Conservation (phyloP, 2,329 filamentous ascomycete species). For the Lasiodiplodia theobromae region DNA sequence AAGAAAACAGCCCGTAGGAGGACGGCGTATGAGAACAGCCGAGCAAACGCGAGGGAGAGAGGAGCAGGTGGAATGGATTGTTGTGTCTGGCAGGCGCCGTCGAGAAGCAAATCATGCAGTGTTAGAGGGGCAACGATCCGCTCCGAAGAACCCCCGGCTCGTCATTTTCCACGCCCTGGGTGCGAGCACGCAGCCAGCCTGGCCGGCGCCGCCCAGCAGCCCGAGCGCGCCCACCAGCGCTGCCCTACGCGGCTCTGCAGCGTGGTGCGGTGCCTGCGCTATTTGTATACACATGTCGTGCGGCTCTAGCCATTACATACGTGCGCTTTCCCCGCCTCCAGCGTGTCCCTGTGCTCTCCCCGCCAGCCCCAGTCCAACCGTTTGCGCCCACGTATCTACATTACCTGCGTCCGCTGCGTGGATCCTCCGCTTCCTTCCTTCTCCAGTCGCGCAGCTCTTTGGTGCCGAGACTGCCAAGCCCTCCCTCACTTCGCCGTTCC, state of each 20-base stretch:
- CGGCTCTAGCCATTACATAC: conserved; percentile 9
- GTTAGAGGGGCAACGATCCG: conserved; percentile 26
- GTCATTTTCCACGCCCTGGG: conserved; percentile 10
- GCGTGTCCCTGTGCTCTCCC: conserved; percentile 16
- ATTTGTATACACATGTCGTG: conserved; percentile 14
- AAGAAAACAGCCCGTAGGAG: conserved; percentile 27
- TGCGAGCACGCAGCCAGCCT: background rate
- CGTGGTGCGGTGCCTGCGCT: conserved; percentile 6
- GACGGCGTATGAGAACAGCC: conserved; percentile 10
- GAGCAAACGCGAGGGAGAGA: conserved; percentile 24
- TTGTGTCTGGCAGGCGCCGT: conserved; percentile 28
- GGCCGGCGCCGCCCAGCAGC: conserved; percentile 12
- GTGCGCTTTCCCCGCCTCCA: background rate
- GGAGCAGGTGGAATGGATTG: conserved; percentile 25
- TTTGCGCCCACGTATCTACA: conserved; percentile 11
- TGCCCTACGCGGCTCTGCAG: conserved; percentile 8
- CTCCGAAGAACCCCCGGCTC: conserved; percentile 7
- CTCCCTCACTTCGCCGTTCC: conserved; percentile 79
- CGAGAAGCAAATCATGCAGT: conserved; percentile 28
- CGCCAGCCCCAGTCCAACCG: conserved; percentile 20
- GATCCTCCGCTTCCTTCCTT: conserved; percentile 80
- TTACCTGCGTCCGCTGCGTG: conserved; percentile 64
- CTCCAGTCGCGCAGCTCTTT: conserved; percentile 90
- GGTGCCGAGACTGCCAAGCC: conserved; percentile 85
- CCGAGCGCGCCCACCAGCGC: conserved; percentile 12